These are phyloP conservation scores for Amphicarpaea edgeworthii DNA, from an alignment of 306 rosid species.

Conservation along the genomic window DNA sequence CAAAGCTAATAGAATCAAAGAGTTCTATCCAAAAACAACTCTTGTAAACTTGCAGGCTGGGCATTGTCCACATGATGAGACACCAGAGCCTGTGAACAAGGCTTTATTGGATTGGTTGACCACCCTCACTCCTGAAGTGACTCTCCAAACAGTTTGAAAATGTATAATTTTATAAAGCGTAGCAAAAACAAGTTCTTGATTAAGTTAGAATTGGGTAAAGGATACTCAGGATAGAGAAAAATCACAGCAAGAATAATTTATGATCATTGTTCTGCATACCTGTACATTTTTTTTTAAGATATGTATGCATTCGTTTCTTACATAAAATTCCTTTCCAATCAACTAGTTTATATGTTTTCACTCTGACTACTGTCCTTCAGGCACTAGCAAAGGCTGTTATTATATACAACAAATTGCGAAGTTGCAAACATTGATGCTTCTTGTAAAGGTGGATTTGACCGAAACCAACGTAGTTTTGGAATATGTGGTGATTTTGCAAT, in stretches of 20 bases:
- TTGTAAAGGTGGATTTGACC: no score
- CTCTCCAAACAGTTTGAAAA: constrained; percentile 63
- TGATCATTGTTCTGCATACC: constrained; percentile 22
- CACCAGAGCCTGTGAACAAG: constrained; percentile 78
- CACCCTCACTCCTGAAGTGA: constrained; percentile 52
- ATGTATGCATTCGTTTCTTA: neutral
- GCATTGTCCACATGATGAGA: constrained; percentile 93
- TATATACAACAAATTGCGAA: no score
- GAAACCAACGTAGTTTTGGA: no score
- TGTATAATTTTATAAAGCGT: constrained; percentile 5
- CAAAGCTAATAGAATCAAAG: constrained; percentile 79
- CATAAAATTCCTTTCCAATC: constrained; percentile 10
- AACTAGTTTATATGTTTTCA: neutral
- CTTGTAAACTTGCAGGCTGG: constrained; percentile 87
- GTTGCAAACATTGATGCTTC: no score
- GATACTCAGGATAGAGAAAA: neutral
- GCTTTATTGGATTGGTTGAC: constrained; percentile 85
- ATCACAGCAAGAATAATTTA: neutral
- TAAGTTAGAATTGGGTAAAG: neutral
- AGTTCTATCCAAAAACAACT: constrained; percentile 77
- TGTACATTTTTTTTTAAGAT: constrained; percentile 5
- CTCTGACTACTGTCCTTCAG: neutral
- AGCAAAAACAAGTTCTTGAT: constrained; percentile 16
- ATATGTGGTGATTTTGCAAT: no score
- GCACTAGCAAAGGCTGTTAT: neutral